Base-by-base conservation (phyloP, 192 early-diverging fungal genomes). In the Podila clonocystis region DNA sequence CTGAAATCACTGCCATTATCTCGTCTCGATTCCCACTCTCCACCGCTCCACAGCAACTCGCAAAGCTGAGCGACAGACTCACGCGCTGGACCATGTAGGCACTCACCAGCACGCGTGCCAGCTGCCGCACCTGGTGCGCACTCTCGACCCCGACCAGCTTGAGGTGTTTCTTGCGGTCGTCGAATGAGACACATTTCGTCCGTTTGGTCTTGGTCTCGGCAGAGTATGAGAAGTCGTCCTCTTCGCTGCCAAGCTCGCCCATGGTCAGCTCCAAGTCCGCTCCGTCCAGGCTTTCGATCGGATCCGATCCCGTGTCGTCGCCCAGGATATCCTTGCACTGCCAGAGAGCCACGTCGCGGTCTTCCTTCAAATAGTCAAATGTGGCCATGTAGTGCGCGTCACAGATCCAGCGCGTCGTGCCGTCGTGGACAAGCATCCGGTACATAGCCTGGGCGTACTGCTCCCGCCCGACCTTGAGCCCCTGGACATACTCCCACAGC, bases 401-500 rank as follows among this genome's bases (percentile, higher is more conserved):
- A 36, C 73, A 74, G 13, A 74, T 57, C 73, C 73, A 74, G 30
- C 73, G 65, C 12, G 6, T 24, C 2, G 60, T 68, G 4, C 65
- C 73, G 57, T 74, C 73, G 34, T 74, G 31, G 9, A 63, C 66
- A 29, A 55, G 36, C 34, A 63, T 57, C 19, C 73, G 65, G 15
- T 58, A 58, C 73, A 74, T 68, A 8, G 58, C 6, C 15, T 74
- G 65, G 24, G 49, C 66, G 0, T 50, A 29, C 4, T 38, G 19
- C 36, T 58, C 50, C 19, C 58, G 59, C 9, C 50, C 66, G 3
- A 58, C 34, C 17, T 57, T 67, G 3, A 68, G 66, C 9, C 65
- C 65, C 34, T 74, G 64, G 3, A 74, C 73, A 26, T 59, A 74
- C 57, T 74, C 73, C 73, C 73, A 74, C 9, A 74, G 34, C 15